Evolutionary conservation across 768 basidiomycete genomes (phyloP).

Genomic region (Gymnopilus junonius): DNA sequence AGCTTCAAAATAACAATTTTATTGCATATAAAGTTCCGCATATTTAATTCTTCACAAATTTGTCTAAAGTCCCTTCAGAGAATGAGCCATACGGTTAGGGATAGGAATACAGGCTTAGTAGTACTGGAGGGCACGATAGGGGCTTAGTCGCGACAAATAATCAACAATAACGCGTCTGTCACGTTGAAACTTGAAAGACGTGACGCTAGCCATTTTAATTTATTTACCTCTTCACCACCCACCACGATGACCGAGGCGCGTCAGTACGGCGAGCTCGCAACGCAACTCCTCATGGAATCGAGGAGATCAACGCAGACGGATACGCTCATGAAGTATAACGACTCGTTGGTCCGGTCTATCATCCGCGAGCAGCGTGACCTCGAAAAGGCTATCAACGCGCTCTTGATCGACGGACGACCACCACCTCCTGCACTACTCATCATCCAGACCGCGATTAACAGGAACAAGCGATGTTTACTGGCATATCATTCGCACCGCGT

Average conservation of each 20-base stretch:
- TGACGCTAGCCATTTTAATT: neutral
- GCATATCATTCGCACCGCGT: constrained; percentile 91
- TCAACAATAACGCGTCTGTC: constrained; percentile 26
- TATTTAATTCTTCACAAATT: no score
- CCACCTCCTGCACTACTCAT: constrained; percentile 74
- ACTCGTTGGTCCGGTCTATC: constrained; percentile 82
- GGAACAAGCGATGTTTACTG: constrained; percentile 95
- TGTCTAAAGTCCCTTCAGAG: no score
- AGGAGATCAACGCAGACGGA: constrained; percentile 84
- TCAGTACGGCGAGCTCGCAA: constrained; percentile 85
- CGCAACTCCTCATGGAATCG: constrained; percentile 86
- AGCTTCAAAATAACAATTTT: no score
- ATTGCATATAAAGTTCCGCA: no score
- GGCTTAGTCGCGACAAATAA: constrained; percentile 4
- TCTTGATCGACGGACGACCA: constrained; percentile 41
- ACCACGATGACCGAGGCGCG: constrained; percentile 54
- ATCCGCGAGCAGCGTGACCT: constrained; percentile 92
- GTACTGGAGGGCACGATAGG: no score
- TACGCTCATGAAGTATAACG: constrained; percentile 90
- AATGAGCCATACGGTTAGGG: no score
- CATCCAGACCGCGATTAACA: constrained; percentile 85
- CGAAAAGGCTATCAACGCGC: constrained; percentile 55
- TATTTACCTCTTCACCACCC: constrained; percentile 13
- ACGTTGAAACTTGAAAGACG: constrained; percentile 11
- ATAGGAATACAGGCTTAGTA: no score